Evolutionary conservation across 345 rosid genomes (phyloP), one percentile per base, ranked within the genome.

Genomic region (Citrus cavaleriei): DNA sequence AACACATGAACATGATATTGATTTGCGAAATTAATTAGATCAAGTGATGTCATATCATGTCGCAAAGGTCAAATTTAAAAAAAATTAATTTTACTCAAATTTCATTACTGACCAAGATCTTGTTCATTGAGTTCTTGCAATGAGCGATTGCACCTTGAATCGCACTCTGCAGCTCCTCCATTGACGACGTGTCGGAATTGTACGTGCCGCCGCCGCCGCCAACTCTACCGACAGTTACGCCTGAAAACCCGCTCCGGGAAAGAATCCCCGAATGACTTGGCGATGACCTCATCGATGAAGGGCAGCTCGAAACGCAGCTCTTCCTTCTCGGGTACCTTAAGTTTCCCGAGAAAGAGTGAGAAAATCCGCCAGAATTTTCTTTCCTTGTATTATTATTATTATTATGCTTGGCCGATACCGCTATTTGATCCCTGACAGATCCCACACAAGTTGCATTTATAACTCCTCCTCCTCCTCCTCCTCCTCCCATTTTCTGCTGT

Each of bases 61-160:
- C 37, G 3, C 24, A 67, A 14, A 14, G 8, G 19, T 24, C 19
- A 24, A 37, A 22, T 24, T 28, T 38, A 2, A 27, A 51, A 34
- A 27, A 27, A 71, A 0, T 74, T 3, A 38, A 16, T 19, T 21
- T 21, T 51, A 24, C 14, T 84, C 62, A 83, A 78, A 83, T 74
- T 83, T 83, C 88, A 21, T 84, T 89, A 90, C 88, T 86, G 75
- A 80, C 82, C 84, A 85, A 49, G 24, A 38, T 76, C 79, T 82
- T 87, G 84, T 79, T 88, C 94, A 91, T 78, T 25, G 97, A 93
- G 85, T 93, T 93, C 85, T 93, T 93, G 90, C 97, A 93, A 75
- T 91, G 97, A 70, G 93, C 88, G 58, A 93, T 93, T 46, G 99
- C 99, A 70, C 99, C 96, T 86, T 95, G 98, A 58, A 93, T 93